Conservation (phyloP, 768 basidiomycete genomes). For the Dendrothele bispora region DNA sequence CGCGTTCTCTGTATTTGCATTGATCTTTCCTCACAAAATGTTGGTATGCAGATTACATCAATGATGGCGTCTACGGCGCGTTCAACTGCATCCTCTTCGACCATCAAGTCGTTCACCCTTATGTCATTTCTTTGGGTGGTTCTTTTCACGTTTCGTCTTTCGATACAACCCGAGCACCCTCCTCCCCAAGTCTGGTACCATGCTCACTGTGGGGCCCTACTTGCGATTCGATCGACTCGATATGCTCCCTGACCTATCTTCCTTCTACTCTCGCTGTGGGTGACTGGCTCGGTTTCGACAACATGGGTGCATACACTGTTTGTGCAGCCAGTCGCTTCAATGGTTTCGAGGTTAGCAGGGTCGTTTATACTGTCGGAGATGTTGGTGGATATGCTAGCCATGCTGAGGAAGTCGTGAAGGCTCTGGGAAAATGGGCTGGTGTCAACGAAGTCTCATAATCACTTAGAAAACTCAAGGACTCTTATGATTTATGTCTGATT, state of each 20-base stretch:
- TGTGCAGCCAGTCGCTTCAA: conserved; percentile 97
- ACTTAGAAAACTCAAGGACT: too few relatives aligned
- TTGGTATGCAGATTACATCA: conserved; percentile 83
- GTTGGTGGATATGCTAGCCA: too few relatives aligned
- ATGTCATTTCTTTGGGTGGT: conserved; percentile 68
- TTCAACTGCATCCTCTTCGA: conserved; percentile 98
- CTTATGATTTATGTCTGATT: too few relatives aligned
- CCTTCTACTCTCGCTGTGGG: conserved; percentile 80
- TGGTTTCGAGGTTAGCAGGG: conserved; percentile 79
- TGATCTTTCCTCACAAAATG: conserved; percentile 1
- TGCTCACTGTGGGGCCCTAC: conserved; percentile 98
- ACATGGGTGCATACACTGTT: conserved; percentile 99
- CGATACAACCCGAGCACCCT: too few relatives aligned
- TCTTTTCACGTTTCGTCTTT: conserved; percentile 68
- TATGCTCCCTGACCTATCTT: conserved; percentile 61
- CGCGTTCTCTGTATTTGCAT: conserved; percentile 35
- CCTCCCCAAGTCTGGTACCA: conserved; percentile 39
- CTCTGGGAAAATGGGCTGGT: too few relatives aligned
- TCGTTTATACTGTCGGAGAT: conserved; percentile 76
- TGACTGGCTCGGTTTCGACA: conserved; percentile 97
- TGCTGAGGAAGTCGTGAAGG: too few relatives aligned
- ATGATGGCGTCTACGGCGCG: conserved; percentile 97
- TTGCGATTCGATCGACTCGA: conserved; percentile 96
- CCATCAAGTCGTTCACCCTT: conserved; percentile 89
- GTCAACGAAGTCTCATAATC: too few relatives aligned